Percentiles rank a stretch among this genome's conserved stretches.
Conservation (phyloP, 148 eudicot species). For the Rheum nobile region DNA sequence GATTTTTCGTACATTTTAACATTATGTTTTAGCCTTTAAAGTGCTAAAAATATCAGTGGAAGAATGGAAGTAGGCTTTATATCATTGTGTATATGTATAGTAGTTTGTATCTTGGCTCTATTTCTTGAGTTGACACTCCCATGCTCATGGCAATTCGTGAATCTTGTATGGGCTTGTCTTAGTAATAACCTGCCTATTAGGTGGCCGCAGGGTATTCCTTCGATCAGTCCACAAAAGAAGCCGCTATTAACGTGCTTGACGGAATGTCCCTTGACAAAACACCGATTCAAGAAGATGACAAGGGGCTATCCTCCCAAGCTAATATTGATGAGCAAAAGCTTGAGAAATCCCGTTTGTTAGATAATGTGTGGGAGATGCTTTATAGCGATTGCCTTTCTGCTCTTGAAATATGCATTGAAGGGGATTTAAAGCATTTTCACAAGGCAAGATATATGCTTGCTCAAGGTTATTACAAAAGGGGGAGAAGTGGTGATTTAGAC, state of each 20-base stretch:
- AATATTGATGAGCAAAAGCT: conserved; percentile 17
- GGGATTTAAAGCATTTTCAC: conserved; percentile 96
- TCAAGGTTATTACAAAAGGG: conserved; percentile 75
- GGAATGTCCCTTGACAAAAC: conserved; percentile 24
- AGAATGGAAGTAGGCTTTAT: neutral
- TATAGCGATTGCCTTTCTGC: conserved; percentile 91
- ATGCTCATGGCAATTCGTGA: neutral
- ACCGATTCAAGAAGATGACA: conserved; percentile 19
- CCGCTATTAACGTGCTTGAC: conserved; percentile 33
- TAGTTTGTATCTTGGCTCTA: neutral
- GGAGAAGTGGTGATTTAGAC: conserved; percentile 59
- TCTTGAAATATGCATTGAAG: conserved; percentile 78
- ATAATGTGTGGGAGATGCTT: conserved; percentile 61
- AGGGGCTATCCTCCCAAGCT: conserved; percentile 12
- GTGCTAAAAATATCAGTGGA: neutral
- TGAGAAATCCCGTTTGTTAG: conserved; percentile 29
- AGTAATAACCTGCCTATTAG: conserved; percentile 19
- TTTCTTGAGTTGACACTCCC: neutral
- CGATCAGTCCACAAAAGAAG: conserved; percentile 49
- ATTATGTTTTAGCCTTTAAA: neutral
- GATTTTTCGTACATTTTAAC: neutral
- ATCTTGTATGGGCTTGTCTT: neutral
- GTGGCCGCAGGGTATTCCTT: conserved; percentile 63
- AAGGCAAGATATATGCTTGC: conserved; percentile 99
- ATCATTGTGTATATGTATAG: neutral